phyloP scores from a whole-genome alignment of 805 yeast species.

The Saccharomyces eubayanus region DNA sequence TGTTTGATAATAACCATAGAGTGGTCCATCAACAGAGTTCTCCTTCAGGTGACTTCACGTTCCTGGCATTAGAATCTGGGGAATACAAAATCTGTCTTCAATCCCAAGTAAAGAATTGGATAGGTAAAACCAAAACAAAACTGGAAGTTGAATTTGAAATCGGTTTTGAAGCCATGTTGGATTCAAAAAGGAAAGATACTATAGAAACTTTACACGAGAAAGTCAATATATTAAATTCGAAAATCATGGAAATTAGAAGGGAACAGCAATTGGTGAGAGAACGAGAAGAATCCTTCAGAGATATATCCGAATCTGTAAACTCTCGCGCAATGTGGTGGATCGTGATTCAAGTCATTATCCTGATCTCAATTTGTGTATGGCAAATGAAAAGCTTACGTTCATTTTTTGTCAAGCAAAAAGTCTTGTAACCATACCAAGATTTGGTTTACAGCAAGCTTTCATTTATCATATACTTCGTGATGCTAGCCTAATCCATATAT shows the following conservation, averaged over 20 bases:
- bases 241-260: conserved; percentile 51
- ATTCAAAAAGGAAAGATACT: conserved; percentile 55
- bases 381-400: conserved; percentile 67
- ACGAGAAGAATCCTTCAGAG: conserved; percentile 66
- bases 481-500: neutral
- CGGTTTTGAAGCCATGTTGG: conserved; percentile 58
- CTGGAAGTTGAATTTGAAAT: conserved; percentile 56
- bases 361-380: conserved; percentile 62
- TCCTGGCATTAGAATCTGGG: conserved; percentile 66
- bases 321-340: conserved; percentile 69
- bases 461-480: neutral
- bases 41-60: conserved; percentile 61
- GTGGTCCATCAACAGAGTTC: conserved; percentile 63
- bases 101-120: conserved; percentile 48
- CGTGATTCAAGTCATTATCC: conserved; percentile 52
- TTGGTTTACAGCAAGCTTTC: neutral
- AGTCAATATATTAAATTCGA: conserved; percentile 47
- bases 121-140: conserved; percentile 48
- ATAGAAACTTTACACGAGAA: conserved; percentile 47
- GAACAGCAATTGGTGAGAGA: conserved; percentile 65
- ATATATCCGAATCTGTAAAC: conserved; percentile 62
- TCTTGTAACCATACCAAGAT: conserved; percentile 17
- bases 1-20: conserved; percentile 68
- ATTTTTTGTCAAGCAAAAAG: conserved; percentile 74
- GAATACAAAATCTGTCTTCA: conserved; percentile 69